Conservation (phyloP, 2,329 filamentous ascomycete genomes). For the Colletotrichum lini region DNA sequence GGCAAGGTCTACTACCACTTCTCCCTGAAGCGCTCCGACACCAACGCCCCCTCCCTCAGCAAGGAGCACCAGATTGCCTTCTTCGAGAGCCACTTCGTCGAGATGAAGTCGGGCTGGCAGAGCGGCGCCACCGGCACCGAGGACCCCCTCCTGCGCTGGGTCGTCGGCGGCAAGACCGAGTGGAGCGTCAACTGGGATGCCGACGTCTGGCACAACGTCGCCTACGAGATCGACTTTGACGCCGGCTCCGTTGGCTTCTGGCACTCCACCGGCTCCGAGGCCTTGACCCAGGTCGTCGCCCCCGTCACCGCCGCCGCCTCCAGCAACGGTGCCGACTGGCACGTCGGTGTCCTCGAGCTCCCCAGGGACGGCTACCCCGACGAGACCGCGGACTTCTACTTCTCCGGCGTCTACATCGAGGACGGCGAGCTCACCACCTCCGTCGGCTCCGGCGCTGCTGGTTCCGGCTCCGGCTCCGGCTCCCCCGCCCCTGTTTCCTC, state of each 20-base stretch:
- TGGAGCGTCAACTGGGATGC: conserved; percentile 75
- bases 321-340: conserved; percentile 80
- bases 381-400: conserved; percentile 76
- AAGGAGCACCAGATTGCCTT: conserved; percentile 78
- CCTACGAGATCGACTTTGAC: conserved; percentile 80
- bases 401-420: conserved; percentile 81
- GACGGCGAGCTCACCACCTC: conserved; percentile 51
- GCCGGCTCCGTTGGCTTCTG: conserved; percentile 76
- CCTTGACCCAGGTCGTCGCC: conserved; percentile 70
- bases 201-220: conserved; percentile 81
- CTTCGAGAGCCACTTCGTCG: conserved; percentile 82
- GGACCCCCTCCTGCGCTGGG: conserved; percentile 74
- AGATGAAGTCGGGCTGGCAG: conserved; percentile 79
- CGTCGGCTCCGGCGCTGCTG: conserved; percentile 31
- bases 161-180: conserved; percentile 71
- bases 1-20: conserved; percentile 82
- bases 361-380: conserved; percentile 70
- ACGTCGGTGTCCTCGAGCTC: conserved; percentile 79
- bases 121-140: conserved; percentile 59
- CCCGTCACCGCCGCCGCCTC: conserved; percentile 73
- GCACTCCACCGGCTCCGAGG: conserved; percentile 75
- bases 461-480: conserved; percentile 4
- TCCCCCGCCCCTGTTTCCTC: conserved; percentile 19
- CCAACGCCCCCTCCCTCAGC: conserved; percentile 72
- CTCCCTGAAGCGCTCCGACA: conserved; percentile 71